Percentiles rank a stretch among this genome's conserved stretches.
These are phyloP conservation scores for Eucalyptus pauciflora DNA, from an alignment of 345 rosid species.

Conservation along the genomic window DNA sequence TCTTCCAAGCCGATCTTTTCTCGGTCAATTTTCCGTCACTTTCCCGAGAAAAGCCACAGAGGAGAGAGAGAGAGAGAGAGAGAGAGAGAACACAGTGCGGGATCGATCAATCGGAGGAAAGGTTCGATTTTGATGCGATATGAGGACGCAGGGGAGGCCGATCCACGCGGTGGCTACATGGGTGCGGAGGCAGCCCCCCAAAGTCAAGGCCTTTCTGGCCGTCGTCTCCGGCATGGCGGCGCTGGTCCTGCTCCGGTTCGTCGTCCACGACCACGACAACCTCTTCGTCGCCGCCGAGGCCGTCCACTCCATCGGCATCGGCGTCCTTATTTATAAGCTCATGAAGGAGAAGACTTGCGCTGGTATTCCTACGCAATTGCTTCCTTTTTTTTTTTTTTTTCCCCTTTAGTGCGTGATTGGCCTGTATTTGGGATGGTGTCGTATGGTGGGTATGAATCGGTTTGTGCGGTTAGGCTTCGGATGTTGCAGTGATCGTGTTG, in stretches of 20 bases:
- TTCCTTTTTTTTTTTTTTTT: background rate
- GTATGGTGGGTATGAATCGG: background rate
- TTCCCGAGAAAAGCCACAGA: background rate
- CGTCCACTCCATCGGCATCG: slow-evolving; percentile 91
- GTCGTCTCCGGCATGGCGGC: slow-evolving; percentile 92
- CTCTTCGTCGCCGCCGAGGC: slow-evolving; percentile 99
- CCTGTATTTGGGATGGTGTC: background rate
- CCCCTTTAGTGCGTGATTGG: background rate
- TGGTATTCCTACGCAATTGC: slow-evolving; percentile 18
- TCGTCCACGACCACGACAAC: slow-evolving; percentile 95
- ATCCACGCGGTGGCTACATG: slow-evolving; percentile 72
- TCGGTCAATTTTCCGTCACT: background rate
- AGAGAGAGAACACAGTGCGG: background rate
- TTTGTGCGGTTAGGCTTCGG: background rate
- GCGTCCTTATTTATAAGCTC: slow-evolving; percentile 88
- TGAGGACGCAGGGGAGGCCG: slow-evolving; percentile 56
- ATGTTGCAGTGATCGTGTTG: background rate
- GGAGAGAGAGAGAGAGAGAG: background rate
- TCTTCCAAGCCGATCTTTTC: background rate
- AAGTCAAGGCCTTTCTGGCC: slow-evolving; percentile 89
- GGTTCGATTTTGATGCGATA: background rate
- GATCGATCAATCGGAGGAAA: background rate
- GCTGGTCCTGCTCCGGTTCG: slow-evolving; percentile 75
- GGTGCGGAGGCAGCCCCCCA: slow-evolving; percentile 94
- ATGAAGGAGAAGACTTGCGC: slow-evolving; percentile 97